A percentile compares a stretch with the other conserved stretches of the same genome.
These are phyloP conservation scores for Mycena belliarum DNA, from an alignment of 768 basidiomycete genomes.

Conservation along the genomic window DNA sequence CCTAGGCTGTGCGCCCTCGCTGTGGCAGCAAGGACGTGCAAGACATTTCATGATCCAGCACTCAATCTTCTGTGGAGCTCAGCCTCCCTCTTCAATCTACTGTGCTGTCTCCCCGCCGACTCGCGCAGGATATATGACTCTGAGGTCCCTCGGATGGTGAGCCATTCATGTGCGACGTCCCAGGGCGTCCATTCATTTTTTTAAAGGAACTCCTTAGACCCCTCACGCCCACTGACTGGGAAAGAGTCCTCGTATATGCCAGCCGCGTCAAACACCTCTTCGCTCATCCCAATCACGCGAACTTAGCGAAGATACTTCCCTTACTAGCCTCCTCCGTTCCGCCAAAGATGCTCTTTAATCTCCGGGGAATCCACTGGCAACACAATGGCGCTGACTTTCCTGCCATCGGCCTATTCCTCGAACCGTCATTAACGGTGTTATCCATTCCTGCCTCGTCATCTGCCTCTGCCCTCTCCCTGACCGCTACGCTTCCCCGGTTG, in stretches of 20 bases:
- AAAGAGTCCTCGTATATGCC: slow-evolving; percentile 4
- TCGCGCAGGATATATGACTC: too few species aligned
- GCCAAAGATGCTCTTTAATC: not conserved
- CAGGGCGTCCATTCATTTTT: too few species aligned
- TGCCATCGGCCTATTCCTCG: not conserved
- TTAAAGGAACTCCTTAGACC: not conserved
- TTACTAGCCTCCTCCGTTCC: not conserved
- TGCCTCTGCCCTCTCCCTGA: too few species aligned
- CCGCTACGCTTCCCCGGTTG: too few species aligned
- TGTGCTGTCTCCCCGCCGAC: slow-evolving; percentile 3
- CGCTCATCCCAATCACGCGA: not conserved
- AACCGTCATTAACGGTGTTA: not conserved
- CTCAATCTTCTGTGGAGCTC: slow-evolving; percentile 1
- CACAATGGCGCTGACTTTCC: not conserved
- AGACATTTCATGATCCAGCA: not conserved
- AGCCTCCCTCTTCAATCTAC: not conserved
- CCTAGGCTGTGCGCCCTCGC: not conserved
- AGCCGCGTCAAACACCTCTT: not conserved
- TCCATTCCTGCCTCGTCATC: too few species aligned
- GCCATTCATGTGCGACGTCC: too few species aligned
- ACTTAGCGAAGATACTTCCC: slow-evolving; percentile 1
- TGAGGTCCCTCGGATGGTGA: too few species aligned
- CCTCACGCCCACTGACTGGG: not conserved
- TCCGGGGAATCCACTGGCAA: not conserved
- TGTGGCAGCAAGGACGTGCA: slow-evolving; percentile 4